Evolutionary conservation across 2,329 filamentous ascomycete species (phyloP).

Genomic region (Gnomoniopsis smithogilvyi): DNA sequence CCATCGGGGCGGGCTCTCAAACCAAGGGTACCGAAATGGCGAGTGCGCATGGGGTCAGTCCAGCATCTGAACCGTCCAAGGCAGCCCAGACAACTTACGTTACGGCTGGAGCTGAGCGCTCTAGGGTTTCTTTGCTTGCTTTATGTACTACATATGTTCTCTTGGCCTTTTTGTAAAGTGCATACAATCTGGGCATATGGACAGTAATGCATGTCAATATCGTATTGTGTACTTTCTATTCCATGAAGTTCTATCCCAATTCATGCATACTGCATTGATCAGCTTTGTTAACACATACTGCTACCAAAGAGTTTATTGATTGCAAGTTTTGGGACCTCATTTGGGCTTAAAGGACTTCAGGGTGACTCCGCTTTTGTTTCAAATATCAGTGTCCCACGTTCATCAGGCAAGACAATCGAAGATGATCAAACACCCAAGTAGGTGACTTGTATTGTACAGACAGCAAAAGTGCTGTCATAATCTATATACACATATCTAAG

Average conservation of each 20-base stretch:
- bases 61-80: background rate
- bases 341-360: no score
- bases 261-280: no score
- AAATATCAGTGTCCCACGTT: background rate
- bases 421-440: background rate
- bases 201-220: no score
- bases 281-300: no score
- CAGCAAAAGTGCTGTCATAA: background rate
- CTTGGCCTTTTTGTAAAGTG: background rate
- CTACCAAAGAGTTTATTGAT: no score
- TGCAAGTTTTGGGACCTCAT: no score
- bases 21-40: background rate
- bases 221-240: no score
- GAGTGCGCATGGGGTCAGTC: background rate
- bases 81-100: background rate
- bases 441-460: background rate
- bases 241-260: no score
- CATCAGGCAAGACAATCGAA: background rate
- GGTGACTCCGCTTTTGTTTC: no score
- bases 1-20: background rate
- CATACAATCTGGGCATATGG: background rate
- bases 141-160: background rate
- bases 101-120: background rate
- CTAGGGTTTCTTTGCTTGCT: background rate
- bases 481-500: constrained; percentile 1